Conservation (phyloP, 352 stramenopile genomes). For the Lagenidium giganteum region DNA sequence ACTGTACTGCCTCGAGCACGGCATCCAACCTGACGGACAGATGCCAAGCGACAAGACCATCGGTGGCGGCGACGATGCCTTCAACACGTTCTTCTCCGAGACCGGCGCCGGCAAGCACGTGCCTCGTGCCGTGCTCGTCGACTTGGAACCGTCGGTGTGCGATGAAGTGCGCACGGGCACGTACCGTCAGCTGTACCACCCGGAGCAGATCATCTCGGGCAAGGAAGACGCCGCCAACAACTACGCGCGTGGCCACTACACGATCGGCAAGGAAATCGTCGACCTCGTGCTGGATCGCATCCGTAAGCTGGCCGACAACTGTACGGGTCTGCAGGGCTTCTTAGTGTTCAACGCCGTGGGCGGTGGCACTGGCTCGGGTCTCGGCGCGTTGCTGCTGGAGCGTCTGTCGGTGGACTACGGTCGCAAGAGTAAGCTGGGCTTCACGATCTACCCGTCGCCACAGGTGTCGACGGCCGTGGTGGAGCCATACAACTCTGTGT, state of each 20-base stretch:
- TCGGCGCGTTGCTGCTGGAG: conserved; percentile 96
- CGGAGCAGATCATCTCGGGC: conserved; percentile 95
- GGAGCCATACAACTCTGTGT: conserved; percentile 98
- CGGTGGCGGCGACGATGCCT: conserved; percentile 93
- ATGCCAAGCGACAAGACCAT: conserved; percentile 93
- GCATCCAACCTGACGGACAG: conserved; percentile 90
- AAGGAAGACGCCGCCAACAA: conserved; percentile 93
- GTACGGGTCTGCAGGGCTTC: conserved; percentile 97
- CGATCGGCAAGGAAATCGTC: conserved; percentile 94
- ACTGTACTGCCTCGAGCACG: conserved; percentile 79
- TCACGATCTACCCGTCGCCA: conserved; percentile 97
- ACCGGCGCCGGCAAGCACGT: conserved; percentile 95
- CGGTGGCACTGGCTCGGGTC: conserved; percentile 95
- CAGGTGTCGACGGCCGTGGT: conserved; percentile 97
- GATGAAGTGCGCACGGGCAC: conserved; percentile 94
- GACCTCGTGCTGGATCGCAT: conserved; percentile 96
- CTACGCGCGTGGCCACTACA: conserved; percentile 90
- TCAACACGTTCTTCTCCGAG: conserved; percentile 97
- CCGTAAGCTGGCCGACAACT: conserved; percentile 96
- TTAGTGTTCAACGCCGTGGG: conserved; percentile 97
- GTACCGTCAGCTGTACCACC: conserved; percentile 96
- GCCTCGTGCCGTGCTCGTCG: conserved; percentile 95
- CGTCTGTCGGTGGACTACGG: conserved; percentile 97
- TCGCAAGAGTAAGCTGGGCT: conserved; percentile 97
- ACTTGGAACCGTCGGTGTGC: conserved; percentile 97